Conservation (phyloP, 768 basidiomycete species). For the Chalciporus sphaerocephalus region DNA sequence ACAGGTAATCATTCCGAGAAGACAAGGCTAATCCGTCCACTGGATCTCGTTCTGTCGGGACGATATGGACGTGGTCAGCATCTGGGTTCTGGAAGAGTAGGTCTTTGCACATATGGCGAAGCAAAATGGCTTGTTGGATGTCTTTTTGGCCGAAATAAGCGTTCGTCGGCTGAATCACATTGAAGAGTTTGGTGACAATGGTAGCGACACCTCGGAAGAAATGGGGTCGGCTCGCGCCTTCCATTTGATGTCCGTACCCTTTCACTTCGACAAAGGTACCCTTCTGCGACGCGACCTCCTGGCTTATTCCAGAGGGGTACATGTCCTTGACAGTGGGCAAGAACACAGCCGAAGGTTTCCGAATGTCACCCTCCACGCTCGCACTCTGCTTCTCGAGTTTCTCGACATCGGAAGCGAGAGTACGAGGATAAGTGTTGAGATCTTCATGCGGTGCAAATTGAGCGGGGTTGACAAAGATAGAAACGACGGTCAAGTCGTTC, state of each 20-base stretch:
- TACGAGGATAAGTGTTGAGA: conserved; percentile 85
- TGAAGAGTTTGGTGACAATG: conserved; percentile 92
- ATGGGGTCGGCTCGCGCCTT: conserved; percentile 78
- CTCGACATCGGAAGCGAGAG: conserved; percentile 69
- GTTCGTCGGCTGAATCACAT: conserved; percentile 86
- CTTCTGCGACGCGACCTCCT: conserved; percentile 65
- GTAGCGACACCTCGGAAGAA: conserved; percentile 97
- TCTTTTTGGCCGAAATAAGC: conserved; percentile 98
- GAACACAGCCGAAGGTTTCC: conserved; percentile 68
- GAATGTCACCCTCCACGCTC: conserved; percentile 26
- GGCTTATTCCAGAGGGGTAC: conserved; percentile 89
- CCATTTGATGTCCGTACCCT: conserved; percentile 90
- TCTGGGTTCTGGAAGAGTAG: conserved; percentile 77
- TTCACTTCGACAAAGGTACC: conserved; percentile 93
- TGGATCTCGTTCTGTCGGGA: conserved; percentile 76
- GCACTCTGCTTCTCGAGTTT: conserved; percentile 44
- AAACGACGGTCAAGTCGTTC: conserved; percentile 85
- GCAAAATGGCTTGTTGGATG: conserved; percentile 89
- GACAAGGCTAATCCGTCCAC: conserved; percentile 76
- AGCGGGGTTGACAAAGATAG: conserved; percentile 97
- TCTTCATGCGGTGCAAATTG: conserved; percentile 98
- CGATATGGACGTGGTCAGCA: conserved; percentile 71
- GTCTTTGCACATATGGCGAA: conserved; percentile 75
- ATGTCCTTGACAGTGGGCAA: conserved; percentile 76
- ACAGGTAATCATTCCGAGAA: conserved; percentile 85